Base-by-base conservation (phyloP, 2,329 filamentous ascomycete species). In the Phaeosphaeriaceae sp. region DNA sequence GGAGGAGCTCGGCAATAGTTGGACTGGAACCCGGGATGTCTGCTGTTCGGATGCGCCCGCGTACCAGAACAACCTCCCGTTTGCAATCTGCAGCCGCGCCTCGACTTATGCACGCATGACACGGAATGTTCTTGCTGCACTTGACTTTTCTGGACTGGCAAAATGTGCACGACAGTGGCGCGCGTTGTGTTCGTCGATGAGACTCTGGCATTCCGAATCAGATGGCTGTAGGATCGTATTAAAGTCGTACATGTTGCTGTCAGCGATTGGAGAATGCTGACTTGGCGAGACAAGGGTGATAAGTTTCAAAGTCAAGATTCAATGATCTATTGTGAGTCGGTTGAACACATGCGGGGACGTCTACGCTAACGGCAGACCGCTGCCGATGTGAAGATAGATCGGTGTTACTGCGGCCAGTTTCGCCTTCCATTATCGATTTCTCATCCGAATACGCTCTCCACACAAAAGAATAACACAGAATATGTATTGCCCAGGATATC, bases 81-180 rank as follows among this genome's bases (percentile, higher is more conserved):
- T 53, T 56, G 45, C 60, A 62, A 21, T 57, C 42, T n/a, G 42
- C 51, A 3, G 57, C 60, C 6, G 45, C 40, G 17, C 60, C 60
- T 27, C 57, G 57, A 41, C 27, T 51, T 33, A 60, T 60, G 33
- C 60, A 62, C 2, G 51, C 57, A 17, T 47, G 54, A 33, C 60
- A 62, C 19, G 60, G 60, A 9, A 62, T 62, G 5, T 41, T 49
- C 25, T 45, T 51, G 57, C 51, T 62, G 51, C 56, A 62, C 44
- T 55, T 59, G 20, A 60, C 60, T 42, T 62, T 62, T 24, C 60
- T 48, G 13, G 60, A 50, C 13, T 49, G 50, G 48, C 60, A 63
- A 15, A 52, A 51, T 1, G 60, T 63, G 46, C 60, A 63, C 7
- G 60, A 60, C n/a, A 60, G 50, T 3, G 60, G 60, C 5, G 60